These are phyloP conservation scores for Veloporphyrellus conicus DNA, from an alignment of 1,284 basidiomycete species.

Conservation along the genomic window DNA sequence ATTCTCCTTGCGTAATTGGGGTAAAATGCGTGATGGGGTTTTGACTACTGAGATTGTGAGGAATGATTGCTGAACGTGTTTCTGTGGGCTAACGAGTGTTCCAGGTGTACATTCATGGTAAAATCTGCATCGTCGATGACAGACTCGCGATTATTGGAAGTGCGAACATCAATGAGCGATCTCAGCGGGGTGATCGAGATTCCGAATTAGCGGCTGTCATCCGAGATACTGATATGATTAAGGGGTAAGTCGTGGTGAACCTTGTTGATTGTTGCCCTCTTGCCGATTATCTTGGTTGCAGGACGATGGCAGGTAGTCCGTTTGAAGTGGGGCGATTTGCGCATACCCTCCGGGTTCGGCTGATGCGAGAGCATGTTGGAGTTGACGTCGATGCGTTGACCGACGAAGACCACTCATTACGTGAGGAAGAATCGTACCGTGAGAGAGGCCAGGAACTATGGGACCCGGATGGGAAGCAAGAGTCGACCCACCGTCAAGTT, in stretches of 20 bases:
- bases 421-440: slow-evolving; percentile 52
- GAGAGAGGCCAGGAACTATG: slow-evolving; percentile 61
- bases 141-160: slow-evolving; percentile 97
- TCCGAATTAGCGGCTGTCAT: slow-evolving; percentile 92
- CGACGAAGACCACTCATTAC: slow-evolving; percentile 67
- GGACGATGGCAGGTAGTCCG: slow-evolving; percentile 90
- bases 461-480: slow-evolving; percentile 80
- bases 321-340: slow-evolving; percentile 97
- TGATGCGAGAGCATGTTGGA: slow-evolving; percentile 97
- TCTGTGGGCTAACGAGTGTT: slow-evolving; percentile 5
- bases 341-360: slow-evolving; percentile 85
- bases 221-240: slow-evolving; percentile 95
- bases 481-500: slow-evolving; percentile 42
- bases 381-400: slow-evolving; percentile 90
- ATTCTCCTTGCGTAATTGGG: slow-evolving; percentile 93
- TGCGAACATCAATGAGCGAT: slow-evolving; percentile 98
- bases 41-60: slow-evolving; percentile 85
- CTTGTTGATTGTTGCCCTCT: neutral
- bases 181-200: slow-evolving; percentile 92
- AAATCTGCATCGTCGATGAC: slow-evolving; percentile 91
- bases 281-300: slow-evolving; percentile 30
- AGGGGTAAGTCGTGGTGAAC: slow-evolving; percentile 51
- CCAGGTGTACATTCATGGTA: slow-evolving; percentile 83
- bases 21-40: slow-evolving; percentile 79
- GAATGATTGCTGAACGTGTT: neutral